Percentiles rank a stretch among this genome's conserved stretches.
These are phyloP conservation scores for Diplocarpon mali DNA, from an alignment of 2,329 filamentous ascomycete species.

Conservation along the genomic window DNA sequence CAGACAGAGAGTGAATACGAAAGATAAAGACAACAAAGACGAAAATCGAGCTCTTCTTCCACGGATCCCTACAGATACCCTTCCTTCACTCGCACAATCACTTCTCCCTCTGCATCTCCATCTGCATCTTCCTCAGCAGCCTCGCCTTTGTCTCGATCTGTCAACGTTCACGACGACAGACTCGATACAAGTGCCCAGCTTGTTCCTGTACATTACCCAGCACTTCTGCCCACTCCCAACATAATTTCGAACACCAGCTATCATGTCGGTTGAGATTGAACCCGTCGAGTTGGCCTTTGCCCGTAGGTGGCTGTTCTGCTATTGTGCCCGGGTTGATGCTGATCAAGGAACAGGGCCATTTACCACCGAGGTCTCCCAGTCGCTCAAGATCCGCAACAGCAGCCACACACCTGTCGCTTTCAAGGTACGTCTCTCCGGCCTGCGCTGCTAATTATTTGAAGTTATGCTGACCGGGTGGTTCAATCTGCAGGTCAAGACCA, in stretches of 20 bases:
- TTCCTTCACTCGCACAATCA: no score
- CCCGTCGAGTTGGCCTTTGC: conserved; percentile 87
- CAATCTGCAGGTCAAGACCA: conserved; percentile 78
- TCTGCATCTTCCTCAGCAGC: background rate
- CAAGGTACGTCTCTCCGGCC: conserved; percentile 41
- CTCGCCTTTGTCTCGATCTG: conserved; percentile 1
- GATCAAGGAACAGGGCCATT: conserved; percentile 44
- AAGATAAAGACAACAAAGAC: background rate
- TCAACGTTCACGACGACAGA: background rate
- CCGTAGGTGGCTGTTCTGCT: conserved; percentile 52
- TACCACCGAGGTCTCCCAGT: conserved; percentile 53
- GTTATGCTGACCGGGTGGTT: conserved; percentile 1
- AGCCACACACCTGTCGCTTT: conserved; percentile 54
- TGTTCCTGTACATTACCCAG: background rate
- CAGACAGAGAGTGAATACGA: background rate
- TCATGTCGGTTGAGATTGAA: conserved; percentile 92
- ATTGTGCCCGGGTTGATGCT: conserved; percentile 9
- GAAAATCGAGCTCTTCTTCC: no score
- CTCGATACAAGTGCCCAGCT: conserved; percentile 1
- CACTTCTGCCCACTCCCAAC: background rate
- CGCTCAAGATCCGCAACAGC: conserved; percentile 53
- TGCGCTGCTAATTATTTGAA: background rate
- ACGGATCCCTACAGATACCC: no score
- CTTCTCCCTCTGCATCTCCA: background rate
- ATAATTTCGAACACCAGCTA: conserved; percentile 24